phyloP scores from a whole-genome alignment of 2,329 filamentous ascomycete species.

The Colletotrichum lentis region DNA sequence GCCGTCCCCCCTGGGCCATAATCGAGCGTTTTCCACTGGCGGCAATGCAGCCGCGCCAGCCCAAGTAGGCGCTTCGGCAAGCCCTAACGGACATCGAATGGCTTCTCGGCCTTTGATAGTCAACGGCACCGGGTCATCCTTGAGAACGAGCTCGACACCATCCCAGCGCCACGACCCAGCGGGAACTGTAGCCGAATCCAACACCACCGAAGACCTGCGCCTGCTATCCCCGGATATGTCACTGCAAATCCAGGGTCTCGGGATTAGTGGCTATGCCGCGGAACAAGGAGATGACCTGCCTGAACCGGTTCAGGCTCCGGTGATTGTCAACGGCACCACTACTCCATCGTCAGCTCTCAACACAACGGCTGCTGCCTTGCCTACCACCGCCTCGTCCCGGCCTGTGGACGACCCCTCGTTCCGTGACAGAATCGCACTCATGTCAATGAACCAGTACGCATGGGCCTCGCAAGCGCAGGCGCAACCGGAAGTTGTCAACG shows the following conservation, averaged over 20 bases:
- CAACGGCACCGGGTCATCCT: constrained; percentile 59
- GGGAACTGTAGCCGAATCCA: constrained; percentile 18
- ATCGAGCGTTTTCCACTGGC: constrained; percentile 52
- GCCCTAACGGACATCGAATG: constrained; percentile 46
- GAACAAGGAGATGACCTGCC: constrained; percentile 20
- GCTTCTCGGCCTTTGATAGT: constrained; percentile 61
- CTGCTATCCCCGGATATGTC: constrained; percentile 42
- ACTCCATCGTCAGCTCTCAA: constrained; percentile 28
- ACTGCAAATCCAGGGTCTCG: constrained; percentile 41
- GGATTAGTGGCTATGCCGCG: constrained; percentile 20
- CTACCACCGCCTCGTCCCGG: constrained; percentile 21
- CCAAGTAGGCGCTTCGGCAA: constrained; percentile 50
- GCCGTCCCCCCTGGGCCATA: constrained; percentile 63
- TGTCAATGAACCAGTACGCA: constrained; percentile 49
- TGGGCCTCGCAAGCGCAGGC: constrained; percentile 30
- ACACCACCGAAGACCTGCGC: constrained; percentile 40
- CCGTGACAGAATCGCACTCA: constrained; percentile 53
- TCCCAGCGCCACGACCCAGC: constrained; percentile 20
- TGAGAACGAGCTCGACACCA: constrained; percentile 48
- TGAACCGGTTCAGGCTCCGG: constrained; percentile 37
- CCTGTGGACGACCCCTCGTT: constrained; percentile 51
- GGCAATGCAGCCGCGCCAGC: constrained; percentile 53
- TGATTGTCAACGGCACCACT: constrained; percentile 50
- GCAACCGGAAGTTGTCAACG: constrained; percentile 41
- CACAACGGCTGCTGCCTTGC: constrained; percentile 25